Conservation (phyloP, 2,329 filamentous ascomycete species). For the Nectriaceae sp. region DNA sequence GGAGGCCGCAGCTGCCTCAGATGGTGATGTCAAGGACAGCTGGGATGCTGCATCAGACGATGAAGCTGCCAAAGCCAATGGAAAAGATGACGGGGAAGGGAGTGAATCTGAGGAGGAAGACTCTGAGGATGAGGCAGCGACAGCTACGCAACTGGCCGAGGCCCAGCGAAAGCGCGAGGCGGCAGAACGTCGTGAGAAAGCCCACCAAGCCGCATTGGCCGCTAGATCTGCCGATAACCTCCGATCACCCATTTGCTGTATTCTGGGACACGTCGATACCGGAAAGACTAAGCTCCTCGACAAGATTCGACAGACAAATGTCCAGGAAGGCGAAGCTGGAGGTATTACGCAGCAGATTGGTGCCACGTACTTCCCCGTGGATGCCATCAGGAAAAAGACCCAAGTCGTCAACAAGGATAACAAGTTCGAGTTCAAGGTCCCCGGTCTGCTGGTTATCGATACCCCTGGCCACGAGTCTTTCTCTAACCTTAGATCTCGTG, state of each 20-base stretch:
- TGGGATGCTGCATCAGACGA: slow-evolving; percentile 89
- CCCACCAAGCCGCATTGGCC: slow-evolving; percentile 87
- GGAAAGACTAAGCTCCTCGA: slow-evolving; percentile 99
- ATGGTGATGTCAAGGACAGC: slow-evolving; percentile 84
- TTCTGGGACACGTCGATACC: slow-evolving; percentile 99
- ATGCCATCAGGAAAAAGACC: slow-evolving; percentile 90
- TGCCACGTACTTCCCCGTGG: slow-evolving; percentile 97
- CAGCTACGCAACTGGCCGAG: slow-evolving; percentile 72
- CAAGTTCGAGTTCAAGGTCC: slow-evolving; percentile 94
- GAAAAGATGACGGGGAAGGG: slow-evolving; percentile 31
- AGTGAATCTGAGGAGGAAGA: slow-evolving; percentile 49
- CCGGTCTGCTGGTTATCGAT: slow-evolving; percentile 94
- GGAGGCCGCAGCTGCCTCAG: slow-evolving; percentile 80
- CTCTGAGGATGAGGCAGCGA: slow-evolving; percentile 72
- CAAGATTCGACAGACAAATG: slow-evolving; percentile 97
- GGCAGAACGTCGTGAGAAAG: slow-evolving; percentile 83
- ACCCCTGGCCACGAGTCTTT: slow-evolving; percentile 99
- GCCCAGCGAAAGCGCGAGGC: slow-evolving; percentile 84
- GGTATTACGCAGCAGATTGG: slow-evolving; percentile 99
- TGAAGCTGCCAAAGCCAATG: slow-evolving; percentile 57
- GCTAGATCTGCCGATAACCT: slow-evolving; percentile 92
- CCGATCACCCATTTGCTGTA: slow-evolving; percentile 98
- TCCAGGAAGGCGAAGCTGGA: slow-evolving; percentile 98
- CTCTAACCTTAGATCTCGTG: slow-evolving; percentile 94
- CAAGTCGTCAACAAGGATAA: slow-evolving; percentile 89